Percentiles rank a stretch among this genome's conserved stretches.
Evolutionary conservation across 495 filamentous ascomycete genomes (phyloP).

Genomic region (Neurospora tetrasperma): DNA sequence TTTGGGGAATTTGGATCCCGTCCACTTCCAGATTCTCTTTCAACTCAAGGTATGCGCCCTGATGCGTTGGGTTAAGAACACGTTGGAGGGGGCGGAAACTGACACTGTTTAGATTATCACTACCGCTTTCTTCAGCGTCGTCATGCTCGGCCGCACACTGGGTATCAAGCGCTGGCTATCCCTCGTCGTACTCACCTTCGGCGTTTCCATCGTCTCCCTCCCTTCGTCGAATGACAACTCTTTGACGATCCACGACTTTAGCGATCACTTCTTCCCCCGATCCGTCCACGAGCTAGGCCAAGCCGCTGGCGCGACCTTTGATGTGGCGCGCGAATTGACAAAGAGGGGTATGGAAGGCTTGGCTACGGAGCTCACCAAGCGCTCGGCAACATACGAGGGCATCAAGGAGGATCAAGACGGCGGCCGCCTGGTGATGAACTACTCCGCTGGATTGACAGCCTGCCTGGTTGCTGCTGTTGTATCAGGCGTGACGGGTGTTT

Average conservation of each 20-base stretch:
- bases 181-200: conserved; percentile 67
- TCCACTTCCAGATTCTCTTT: conserved; percentile 85
- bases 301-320: conserved; percentile 29
- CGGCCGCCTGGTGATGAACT: conserved; percentile 54
- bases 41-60: conserved; percentile 58
- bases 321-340: conserved; percentile 40
- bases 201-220: conserved; percentile 81
- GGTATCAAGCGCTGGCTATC: conserved; percentile 65
- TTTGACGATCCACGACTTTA: conserved; percentile 43
- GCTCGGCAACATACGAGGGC: conserved; percentile 94
- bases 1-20: conserved; percentile 80
- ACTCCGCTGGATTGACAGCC: conserved; percentile 63
- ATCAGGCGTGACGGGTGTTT: conserved; percentile 77
- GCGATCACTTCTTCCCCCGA: conserved; percentile 59
- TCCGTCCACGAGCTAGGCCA: conserved; percentile 55
- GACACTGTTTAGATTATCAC: conserved; percentile 52
- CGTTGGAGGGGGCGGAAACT: background rate
- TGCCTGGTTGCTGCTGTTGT: conserved; percentile 66
- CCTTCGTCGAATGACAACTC: conserved; percentile 43
- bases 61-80: background rate
- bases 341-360: conserved; percentile 33
- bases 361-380: conserved; percentile 45
- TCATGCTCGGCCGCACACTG: conserved; percentile 60
- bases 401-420: conserved; percentile 71
- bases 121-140: conserved; percentile 78